phyloP scores from a whole-genome alignment of 768 basidiomycete genomes.

The Suillus cothurnatus region DNA sequence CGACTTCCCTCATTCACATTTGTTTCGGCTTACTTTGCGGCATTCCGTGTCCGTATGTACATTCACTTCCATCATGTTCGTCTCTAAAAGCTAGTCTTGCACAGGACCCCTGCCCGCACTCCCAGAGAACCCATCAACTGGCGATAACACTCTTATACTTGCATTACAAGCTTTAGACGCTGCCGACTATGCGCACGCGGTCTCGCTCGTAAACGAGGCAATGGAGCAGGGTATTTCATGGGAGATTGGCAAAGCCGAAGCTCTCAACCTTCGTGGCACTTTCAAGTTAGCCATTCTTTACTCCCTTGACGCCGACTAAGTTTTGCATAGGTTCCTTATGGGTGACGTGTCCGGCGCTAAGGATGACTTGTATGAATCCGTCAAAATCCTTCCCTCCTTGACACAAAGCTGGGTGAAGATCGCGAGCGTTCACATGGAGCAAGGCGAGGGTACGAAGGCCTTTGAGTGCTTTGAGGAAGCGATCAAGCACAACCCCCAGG shows the following conservation, averaged over 20 bases:
- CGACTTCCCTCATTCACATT: conserved; percentile 89
- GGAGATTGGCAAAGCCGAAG: conserved; percentile 77
- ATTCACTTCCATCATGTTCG: conserved; percentile 1
- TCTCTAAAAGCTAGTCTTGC: neutral
- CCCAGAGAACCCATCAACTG: conserved; percentile 73
- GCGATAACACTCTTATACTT: conserved; percentile 81
- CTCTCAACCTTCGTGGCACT: conserved; percentile 90
- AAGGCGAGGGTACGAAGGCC: conserved; percentile 76
- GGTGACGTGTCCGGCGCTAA: conserved; percentile 84
- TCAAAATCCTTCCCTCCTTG: conserved; percentile 64
- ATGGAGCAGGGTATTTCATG: conserved; percentile 85
- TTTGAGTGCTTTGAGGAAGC: conserved; percentile 94
- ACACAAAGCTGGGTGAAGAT: conserved; percentile 96
- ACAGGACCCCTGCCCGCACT: conserved; percentile 68
- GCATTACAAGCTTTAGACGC: conserved; percentile 85
- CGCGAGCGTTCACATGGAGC: conserved; percentile 97
- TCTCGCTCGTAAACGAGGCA: conserved; percentile 81
- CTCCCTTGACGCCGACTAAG: neutral
- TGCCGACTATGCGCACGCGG: conserved; percentile 79
- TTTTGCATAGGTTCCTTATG: conserved; percentile 74
- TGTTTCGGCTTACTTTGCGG: conserved; percentile 94
- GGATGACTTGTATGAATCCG: conserved; percentile 76
- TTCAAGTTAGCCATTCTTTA: conserved; percentile 70
- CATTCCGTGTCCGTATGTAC: conserved; percentile 84
- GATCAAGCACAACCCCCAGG: conserved; percentile 74